phyloP scores from a whole-genome alignment of 116 monocot species.

The Papilionanthe hybrid region DNA sequence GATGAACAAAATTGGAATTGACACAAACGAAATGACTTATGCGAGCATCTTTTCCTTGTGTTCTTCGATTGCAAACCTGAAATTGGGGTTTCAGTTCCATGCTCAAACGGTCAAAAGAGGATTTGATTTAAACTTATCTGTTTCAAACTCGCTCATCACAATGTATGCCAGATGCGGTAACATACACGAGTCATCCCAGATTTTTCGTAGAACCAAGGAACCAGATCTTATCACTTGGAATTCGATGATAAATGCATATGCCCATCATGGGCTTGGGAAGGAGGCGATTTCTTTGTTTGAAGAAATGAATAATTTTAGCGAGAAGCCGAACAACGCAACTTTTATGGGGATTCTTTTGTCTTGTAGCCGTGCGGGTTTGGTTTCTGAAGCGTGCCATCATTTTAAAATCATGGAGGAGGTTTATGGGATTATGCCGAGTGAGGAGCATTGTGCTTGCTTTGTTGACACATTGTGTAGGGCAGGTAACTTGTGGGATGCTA shows the following conservation, averaged over 20 bases:
- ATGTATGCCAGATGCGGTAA: slow-evolving; percentile 47
- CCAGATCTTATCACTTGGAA: slow-evolving; percentile 44
- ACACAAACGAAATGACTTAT: slow-evolving; percentile 38
- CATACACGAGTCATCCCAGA: slow-evolving; percentile 21
- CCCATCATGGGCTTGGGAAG: slow-evolving; percentile 35
- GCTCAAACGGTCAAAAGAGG: slow-evolving; percentile 24
- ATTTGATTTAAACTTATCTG: slow-evolving; percentile 18
- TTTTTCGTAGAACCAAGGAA: slow-evolving; percentile 12
- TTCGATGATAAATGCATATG: slow-evolving; percentile 41
- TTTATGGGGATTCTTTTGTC: slow-evolving; percentile 34
- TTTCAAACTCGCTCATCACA: slow-evolving; percentile 37
- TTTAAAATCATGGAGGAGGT: slow-evolving; percentile 35
- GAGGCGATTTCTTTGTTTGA: slow-evolving; percentile 30
- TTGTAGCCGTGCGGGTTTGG: slow-evolving; percentile 48
- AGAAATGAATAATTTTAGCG: slow-evolving; percentile 20
- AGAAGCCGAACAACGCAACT: slow-evolving; percentile 29
- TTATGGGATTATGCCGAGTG: slow-evolving; percentile 28
- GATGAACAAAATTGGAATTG: slow-evolving; percentile 27
- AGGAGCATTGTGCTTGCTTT: slow-evolving; percentile 48
- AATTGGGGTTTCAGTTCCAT: slow-evolving; percentile 36
- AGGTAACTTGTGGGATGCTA: slow-evolving; percentile 34
- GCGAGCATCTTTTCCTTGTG: slow-evolving; percentile 39
- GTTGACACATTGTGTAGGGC: slow-evolving; percentile 42
- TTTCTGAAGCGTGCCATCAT: slow-evolving; percentile 30
- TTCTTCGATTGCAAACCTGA: slow-evolving; percentile 25